These are phyloP conservation scores for Mucor mucedo DNA, from an alignment of 371 early-diverging fungal species.

Conservation along the genomic window DNA sequence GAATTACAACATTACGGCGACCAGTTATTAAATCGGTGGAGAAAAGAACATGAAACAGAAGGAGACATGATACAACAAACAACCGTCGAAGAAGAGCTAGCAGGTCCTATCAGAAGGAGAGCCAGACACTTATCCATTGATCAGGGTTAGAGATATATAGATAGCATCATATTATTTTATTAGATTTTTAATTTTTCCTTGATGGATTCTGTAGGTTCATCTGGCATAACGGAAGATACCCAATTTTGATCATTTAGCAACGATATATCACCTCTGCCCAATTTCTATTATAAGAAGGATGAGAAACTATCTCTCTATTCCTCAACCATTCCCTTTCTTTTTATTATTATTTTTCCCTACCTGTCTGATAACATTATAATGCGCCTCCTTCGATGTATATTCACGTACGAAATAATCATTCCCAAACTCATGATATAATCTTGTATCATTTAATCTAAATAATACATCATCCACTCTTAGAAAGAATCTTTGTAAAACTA, in stretches of 20 bases:
- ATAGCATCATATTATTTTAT: background rate
- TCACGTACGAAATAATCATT: slow-evolving; percentile 70
- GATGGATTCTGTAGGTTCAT: slow-evolving; percentile 18
- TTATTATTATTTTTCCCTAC: slow-evolving; percentile 34
- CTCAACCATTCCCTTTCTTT: slow-evolving; percentile 12
- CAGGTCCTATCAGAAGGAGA: slow-evolving; percentile 26
- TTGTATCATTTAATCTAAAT: slow-evolving; percentile 86
- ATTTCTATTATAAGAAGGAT: slow-evolving; percentile 35
- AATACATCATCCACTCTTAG: slow-evolving; percentile 94
- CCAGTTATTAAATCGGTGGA: slow-evolving; percentile 66
- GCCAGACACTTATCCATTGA: slow-evolving; percentile 32
- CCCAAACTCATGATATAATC: slow-evolving; percentile 88
- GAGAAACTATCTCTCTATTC: background rate
- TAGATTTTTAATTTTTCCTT: slow-evolving; percentile 28
- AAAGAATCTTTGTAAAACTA: slow-evolving; percentile 87
- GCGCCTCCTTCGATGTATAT: slow-evolving; percentile 68
- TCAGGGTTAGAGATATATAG: slow-evolving; percentile 9
- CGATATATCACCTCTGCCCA: slow-evolving; percentile 65
- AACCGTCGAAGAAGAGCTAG: slow-evolving; percentile 9
- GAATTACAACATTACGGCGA: slow-evolving; percentile 84
- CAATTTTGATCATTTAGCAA: slow-evolving; percentile 76
- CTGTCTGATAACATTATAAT: slow-evolving; percentile 59
- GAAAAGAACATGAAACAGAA: slow-evolving; percentile 39
- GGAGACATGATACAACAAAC: background rate
- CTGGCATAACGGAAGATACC: slow-evolving; percentile 64